These are phyloP conservation scores for Pseudopediastrum boryanum DNA, from an alignment of 139 green algal species.

Conservation along the genomic window DNA sequence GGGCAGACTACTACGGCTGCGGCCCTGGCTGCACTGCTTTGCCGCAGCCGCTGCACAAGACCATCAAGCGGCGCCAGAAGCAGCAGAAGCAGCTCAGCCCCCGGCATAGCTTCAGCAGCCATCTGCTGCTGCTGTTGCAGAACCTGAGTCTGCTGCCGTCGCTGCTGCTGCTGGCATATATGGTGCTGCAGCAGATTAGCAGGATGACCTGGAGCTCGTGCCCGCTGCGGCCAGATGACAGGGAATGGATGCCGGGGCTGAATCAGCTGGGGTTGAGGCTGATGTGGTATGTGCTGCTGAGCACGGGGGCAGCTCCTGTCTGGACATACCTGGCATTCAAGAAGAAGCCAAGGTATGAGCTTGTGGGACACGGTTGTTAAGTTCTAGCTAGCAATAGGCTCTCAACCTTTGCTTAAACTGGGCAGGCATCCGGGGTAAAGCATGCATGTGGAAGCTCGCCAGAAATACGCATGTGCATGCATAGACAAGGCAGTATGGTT, in stretches of 20 bases:
- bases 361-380: no score
- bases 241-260: constrained; percentile 25
- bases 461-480: no score
- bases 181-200: constrained; percentile 36
- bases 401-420: no score
- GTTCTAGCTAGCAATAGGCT: no score
- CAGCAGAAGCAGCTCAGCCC: constrained; percentile 1
- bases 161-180: constrained; percentile 28
- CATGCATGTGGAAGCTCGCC: no score
- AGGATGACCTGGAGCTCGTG: constrained; percentile 31
- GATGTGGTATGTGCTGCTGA: constrained; percentile 26
- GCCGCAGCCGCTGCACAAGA: neutral
- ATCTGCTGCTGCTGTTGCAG: constrained; percentile 34
- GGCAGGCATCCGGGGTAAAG: no score
- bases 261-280: constrained; percentile 26
- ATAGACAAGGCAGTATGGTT: no score
- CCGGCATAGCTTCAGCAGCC: constrained; percentile 24
- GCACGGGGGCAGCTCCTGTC: constrained; percentile 24
- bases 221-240: constrained; percentile 11
- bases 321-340: constrained; percentile 34
- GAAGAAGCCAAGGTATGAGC: constrained; percentile 17
- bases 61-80: constrained; percentile 4
- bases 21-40: neutral
- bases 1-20: no score
- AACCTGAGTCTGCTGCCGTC: constrained; percentile 31